Evolutionary conservation across 2,329 filamentous ascomycete genomes (phyloP).

Genomic region (Tympanopsis confertula): DNA sequence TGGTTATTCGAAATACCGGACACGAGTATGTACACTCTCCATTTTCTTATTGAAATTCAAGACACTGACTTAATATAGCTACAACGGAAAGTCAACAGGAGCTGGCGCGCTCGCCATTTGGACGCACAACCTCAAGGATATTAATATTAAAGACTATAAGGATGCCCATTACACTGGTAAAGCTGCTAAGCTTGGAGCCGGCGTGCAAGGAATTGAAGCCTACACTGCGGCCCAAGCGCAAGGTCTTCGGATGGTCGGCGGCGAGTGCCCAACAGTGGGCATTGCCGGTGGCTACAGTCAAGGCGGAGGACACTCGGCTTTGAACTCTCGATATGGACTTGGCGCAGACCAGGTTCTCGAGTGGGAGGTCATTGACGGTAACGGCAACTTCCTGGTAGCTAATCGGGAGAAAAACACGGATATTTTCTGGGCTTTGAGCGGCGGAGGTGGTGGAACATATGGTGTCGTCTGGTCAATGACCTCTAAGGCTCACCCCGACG

Average conservation of each 20-base stretch:
- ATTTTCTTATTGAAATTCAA: no score
- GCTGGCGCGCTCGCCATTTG: slow-evolving; percentile 27
- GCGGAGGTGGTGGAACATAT: slow-evolving; percentile 34
- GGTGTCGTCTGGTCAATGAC: slow-evolving; percentile 34
- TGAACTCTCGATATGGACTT: slow-evolving; percentile 30
- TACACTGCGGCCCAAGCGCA: slow-evolving; percentile 18
- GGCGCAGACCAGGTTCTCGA: slow-evolving; percentile 33
- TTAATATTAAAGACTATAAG: slow-evolving; percentile 18
- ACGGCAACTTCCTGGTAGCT: slow-evolving; percentile 25
- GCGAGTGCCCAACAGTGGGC: slow-evolving; percentile 33
- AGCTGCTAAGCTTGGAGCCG: slow-evolving; percentile 30
- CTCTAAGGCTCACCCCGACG: slow-evolving; percentile 25
- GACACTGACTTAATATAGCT: no score
- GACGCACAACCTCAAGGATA: slow-evolving; percentile 26
- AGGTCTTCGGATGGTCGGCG: slow-evolving; percentile 26
- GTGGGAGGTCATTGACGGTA: slow-evolving; percentile 27
- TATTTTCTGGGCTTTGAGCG: slow-evolving; percentile 36
- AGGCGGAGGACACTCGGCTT: slow-evolving; percentile 33
- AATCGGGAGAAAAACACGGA: slow-evolving; percentile 21
- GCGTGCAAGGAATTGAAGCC: slow-evolving; percentile 26
- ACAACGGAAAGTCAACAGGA: slow-evolving; percentile 32
- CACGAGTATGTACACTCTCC: no score
- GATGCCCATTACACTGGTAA: slow-evolving; percentile 23
- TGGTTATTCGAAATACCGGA: slow-evolving; percentile 24
- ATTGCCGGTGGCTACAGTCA: slow-evolving; percentile 36